phyloP scores from a whole-genome alignment of 495 filamentous ascomycete species.

The Tuber brumale region DNA sequence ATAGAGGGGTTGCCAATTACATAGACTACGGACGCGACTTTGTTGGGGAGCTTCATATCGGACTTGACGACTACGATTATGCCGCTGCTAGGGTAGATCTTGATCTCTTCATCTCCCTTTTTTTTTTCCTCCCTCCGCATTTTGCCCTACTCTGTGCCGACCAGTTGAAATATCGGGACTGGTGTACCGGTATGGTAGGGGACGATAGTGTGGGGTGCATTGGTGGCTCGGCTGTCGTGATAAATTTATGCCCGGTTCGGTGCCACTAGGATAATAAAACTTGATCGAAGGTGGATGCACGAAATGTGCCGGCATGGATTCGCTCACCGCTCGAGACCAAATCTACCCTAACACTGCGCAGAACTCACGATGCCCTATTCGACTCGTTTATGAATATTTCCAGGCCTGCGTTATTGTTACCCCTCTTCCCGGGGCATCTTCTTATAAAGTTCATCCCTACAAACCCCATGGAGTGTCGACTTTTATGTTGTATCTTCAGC shows the following conservation, averaged over 20 bases:
- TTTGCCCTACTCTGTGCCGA: not conserved
- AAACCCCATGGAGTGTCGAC: not conserved
- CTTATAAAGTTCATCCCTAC: slow-evolving; percentile 1
- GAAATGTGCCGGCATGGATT: not conserved
- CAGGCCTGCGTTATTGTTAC: not conserved
- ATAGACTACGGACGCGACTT: not conserved
- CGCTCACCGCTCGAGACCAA: not conserved
- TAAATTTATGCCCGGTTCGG: too few species aligned
- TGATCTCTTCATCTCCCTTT: not conserved
- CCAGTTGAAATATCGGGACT: not conserved
- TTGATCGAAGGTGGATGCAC: not conserved
- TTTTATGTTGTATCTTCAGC: not conserved
- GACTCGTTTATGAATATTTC: not conserved
- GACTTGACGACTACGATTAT: not conserved
- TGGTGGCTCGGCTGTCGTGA: not conserved
- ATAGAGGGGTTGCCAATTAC: not conserved
- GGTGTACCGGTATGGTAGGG: too few species aligned
- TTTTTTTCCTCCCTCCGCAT: not conserved
- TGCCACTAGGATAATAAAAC: too few species aligned
- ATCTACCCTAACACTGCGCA: not conserved
- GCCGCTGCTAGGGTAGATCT: not conserved
- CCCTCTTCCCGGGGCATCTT: not conserved
- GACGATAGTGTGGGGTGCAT: not conserved
- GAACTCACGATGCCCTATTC: not conserved
- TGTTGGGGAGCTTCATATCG: not conserved